Evolutionary conservation across 306 rosid species (phyloP).

Genomic region (Comarum palustre): DNA sequence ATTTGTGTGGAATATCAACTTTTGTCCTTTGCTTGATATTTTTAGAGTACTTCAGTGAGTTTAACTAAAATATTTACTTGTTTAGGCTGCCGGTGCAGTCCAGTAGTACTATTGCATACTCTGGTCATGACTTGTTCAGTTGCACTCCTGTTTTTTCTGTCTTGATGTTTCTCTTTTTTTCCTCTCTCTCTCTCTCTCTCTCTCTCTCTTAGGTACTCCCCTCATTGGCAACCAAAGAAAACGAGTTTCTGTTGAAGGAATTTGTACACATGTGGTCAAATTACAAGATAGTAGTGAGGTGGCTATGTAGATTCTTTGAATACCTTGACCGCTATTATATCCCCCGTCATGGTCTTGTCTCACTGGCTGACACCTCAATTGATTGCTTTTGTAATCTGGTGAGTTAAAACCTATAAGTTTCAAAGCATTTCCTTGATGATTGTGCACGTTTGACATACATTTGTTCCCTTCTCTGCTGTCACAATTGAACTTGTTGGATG

Average conservation of each 20-base stretch:
- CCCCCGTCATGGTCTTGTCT: not conserved
- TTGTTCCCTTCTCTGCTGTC: not conserved
- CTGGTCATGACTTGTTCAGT: not conserved
- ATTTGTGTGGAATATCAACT: not conserved
- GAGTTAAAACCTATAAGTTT: not conserved
- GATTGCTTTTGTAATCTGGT: constrained; percentile 1
- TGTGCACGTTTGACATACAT: not conserved
- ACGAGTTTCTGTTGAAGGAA: constrained; percentile 5
- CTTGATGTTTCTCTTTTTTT: not conserved
- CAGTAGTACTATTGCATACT: not conserved
- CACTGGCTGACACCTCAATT: not conserved
- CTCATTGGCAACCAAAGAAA: not conserved
- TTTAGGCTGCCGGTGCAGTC: not conserved
- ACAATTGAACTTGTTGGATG: not conserved
- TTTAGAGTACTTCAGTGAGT: not conserved
- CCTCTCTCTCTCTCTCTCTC: too few relatives aligned
- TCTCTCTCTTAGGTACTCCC: not conserved
- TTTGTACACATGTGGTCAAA: constrained; percentile 4
- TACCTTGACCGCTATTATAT: constrained; percentile 3
- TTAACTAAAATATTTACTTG: not conserved
- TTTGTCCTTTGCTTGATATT: not conserved
- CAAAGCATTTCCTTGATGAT: not conserved
- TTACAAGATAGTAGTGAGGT: not conserved
- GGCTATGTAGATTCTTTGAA: constrained; percentile 12
- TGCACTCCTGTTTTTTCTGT: not conserved